Evolutionary conservation across 257 asterid genomes (phyloP).

Genomic region (Solanum tacnaense): DNA sequence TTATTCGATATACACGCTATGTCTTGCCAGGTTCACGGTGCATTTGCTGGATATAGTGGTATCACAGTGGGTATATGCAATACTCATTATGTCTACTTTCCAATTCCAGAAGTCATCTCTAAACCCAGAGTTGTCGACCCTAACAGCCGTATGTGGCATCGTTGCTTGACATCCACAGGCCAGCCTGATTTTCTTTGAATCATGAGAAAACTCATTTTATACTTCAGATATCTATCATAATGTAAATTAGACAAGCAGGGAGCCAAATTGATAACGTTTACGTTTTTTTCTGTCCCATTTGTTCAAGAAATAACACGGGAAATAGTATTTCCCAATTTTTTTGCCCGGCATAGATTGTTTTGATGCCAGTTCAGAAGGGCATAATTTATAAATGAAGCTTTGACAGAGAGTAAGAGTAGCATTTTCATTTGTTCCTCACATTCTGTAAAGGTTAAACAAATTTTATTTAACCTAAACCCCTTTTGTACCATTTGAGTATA

Average conservation of each 20-base stretch:
- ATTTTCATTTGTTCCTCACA: not conserved
- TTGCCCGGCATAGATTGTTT: conserved; percentile 15
- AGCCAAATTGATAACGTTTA: conserved; percentile 3
- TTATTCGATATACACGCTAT: not conserved
- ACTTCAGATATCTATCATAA: not conserved
- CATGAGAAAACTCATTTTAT: not conserved
- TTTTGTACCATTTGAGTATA: not conserved
- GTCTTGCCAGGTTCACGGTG: conserved; percentile 84
- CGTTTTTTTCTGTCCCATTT: not conserved
- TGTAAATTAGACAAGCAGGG: conserved; percentile 13
- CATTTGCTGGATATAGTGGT: conserved; percentile 94
- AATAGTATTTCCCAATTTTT: not conserved
- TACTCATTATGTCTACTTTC: conserved; percentile 84
- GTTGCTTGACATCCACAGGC: conserved; percentile 94
- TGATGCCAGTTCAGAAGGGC: conserved; percentile 12
- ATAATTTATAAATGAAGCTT: not conserved
- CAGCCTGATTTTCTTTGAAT: conserved; percentile 77
- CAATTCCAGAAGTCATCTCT: conserved; percentile 80
- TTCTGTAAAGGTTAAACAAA: not conserved
- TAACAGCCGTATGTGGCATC: conserved; percentile 99
- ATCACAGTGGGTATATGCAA: conserved; percentile 94
- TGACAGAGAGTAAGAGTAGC: not conserved
- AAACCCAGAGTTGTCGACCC: conserved; percentile 64
- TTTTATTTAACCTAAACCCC: not conserved
- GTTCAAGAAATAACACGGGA: conserved; percentile 10